These are phyloP conservation scores for Ilex aquifolium DNA, from an alignment of 257 asterid genomes.

Conservation along the genomic window DNA sequence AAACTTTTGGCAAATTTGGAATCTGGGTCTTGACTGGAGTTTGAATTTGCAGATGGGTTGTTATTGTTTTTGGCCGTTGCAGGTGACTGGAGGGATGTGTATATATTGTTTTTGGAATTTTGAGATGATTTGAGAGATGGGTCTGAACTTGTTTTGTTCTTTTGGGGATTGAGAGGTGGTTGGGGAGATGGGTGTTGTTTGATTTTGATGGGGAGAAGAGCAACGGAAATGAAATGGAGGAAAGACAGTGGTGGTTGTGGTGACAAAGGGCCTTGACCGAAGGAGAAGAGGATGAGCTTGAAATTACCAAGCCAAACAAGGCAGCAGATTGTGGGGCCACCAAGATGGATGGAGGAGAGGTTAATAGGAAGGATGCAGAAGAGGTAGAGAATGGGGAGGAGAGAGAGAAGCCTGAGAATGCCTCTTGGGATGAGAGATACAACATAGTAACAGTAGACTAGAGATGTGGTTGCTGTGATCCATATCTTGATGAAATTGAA, in stretches of 20 bases:
- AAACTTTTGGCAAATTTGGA: no score
- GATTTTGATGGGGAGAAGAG: conserved; percentile 54
- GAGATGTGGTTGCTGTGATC: no score
- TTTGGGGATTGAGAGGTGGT: not conserved
- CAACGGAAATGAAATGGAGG: conserved; percentile 46
- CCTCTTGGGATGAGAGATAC: not conserved
- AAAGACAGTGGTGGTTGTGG: conserved; percentile 31
- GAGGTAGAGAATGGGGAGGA: conserved; percentile 52
- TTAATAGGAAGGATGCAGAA: conserved; percentile 46
- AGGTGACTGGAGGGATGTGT: no score
- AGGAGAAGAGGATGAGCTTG: conserved; percentile 68
- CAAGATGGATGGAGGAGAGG: conserved; percentile 38
- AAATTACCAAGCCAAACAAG: conserved; percentile 71
- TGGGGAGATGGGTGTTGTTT: not conserved
- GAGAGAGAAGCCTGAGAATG: conserved; percentile 27
- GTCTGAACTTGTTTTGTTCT: not conserved
- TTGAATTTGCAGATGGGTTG: not conserved
- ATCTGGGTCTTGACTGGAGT: no score
- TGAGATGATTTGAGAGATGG: not conserved
- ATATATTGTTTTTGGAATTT: not conserved
- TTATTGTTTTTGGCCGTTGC: not conserved
- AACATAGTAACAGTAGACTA: no score
- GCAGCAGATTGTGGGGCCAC: conserved; percentile 38
- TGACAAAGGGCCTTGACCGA: conserved; percentile 43
- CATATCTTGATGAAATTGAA: no score